Percentiles rank a stretch among this genome's conserved stretches.
phyloP scores from a whole-genome alignment of 257 asterid species.

The Plectranthus barbatus region DNA sequence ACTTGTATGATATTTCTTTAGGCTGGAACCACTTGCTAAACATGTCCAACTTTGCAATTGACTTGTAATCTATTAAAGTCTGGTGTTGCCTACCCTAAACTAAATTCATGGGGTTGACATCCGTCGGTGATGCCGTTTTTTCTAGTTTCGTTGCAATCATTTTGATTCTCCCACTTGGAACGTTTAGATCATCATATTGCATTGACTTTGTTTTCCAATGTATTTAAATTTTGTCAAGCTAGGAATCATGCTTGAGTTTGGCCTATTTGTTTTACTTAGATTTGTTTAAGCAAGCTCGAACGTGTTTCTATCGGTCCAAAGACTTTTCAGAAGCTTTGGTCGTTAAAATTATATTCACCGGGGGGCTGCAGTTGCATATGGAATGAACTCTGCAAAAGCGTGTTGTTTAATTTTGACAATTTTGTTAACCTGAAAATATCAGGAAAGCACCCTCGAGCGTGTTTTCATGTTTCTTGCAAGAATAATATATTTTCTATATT shows the following conservation, averaged over 20 bases:
- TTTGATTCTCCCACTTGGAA: neutral
- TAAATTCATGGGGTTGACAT: no score
- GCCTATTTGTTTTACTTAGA: no score
- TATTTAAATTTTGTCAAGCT: no score
- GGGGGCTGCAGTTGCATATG: no score
- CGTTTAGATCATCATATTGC: no score
- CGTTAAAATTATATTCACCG: no score
- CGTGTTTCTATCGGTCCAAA: neutral
- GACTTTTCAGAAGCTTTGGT: neutral
- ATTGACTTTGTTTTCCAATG: no score
- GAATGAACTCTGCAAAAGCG: neutral
- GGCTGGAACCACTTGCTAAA: neutral
- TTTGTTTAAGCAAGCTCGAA: neutral
- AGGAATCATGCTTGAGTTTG: no score
- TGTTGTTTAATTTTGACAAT: constrained; percentile 8
- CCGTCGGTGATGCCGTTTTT: neutral
- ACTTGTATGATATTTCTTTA: neutral
- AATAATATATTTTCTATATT: neutral
- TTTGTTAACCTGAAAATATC: neutral
- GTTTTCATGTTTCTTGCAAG: neutral
- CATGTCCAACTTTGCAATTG: constrained; percentile 7
- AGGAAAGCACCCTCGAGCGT: constrained; percentile 5
- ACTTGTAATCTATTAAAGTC: neutral
- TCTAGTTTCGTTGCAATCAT: neutral
- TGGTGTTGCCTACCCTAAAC: no score